Evolutionary conservation across 2,329 filamentous ascomycete species (phyloP), one percentile per base, ranked within the genome.

Genomic region (Epichloe brachyelytri): DNA sequence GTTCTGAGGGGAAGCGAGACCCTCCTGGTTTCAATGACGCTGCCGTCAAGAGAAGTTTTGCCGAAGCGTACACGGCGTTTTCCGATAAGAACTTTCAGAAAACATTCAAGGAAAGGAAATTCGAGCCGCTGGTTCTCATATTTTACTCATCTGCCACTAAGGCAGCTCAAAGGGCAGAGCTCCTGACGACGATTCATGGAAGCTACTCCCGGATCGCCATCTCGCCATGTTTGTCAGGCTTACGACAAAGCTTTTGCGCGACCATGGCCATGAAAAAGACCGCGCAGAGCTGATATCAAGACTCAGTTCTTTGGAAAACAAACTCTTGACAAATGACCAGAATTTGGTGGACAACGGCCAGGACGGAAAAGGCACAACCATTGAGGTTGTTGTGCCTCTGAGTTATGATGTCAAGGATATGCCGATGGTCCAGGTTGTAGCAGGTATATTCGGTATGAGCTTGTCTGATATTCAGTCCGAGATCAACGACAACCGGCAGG

Each of bases 391-490:
- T 51, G 80, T 89, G 3, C 89, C 91, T 11, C 72, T 94, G 52
- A 93, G 82, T 62, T 88, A 95, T 66, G 88, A 96, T 66, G 85
- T 97, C 63, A 95, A 93, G 68, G 93, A 98, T 64, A 98, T 98
- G 93, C 84, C 84, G 38, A 78, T 96, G 69, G 93, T 95, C 30
- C 85, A 93, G 64, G 79, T 85, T 37, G 90, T 98, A 26, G 86
- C 85, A 48, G 83, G 78, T 59, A 86, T 96, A 56, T 98, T 97
- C 68, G 86, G 85, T 43, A 76, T 91, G 53, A 82, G 82, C 43
- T 81, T 85, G 57, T 81, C 83, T 1, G 83, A 93, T 58, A 84
- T 90, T 5, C 93, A 98, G 69, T 78, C 79, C 43, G 90, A 96
- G 60, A 87, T 98, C 62, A 86, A 95, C 66, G 78, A 82, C 46